These are phyloP conservation scores for Mucor saturninus DNA, from an alignment of 371 early-diverging fungal genomes.

Conservation along the genomic window DNA sequence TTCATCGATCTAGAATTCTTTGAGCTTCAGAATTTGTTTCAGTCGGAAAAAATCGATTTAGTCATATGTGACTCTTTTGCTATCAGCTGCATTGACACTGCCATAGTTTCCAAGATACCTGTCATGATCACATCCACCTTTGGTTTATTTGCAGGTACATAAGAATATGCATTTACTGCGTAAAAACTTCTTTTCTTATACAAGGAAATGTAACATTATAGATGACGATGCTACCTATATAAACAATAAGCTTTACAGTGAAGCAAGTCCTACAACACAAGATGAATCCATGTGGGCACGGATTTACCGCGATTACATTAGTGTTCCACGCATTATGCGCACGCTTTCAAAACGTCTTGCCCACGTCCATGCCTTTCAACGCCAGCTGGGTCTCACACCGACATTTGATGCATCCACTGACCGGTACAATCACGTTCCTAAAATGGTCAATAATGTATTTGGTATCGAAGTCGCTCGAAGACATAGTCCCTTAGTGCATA, in stretches of 20 bases:
- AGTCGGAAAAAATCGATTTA: background rate
- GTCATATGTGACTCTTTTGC: conserved; percentile 18
- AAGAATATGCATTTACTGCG: no score
- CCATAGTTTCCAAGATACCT: conserved; percentile 8
- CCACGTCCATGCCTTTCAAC: background rate
- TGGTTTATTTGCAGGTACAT: conserved; percentile 7
- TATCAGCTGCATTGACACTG: conserved; percentile 9
- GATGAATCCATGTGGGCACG: conserved; percentile 5
- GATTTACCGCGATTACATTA: conserved; percentile 7
- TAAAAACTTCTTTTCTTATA: no score
- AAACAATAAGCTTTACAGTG: conserved; percentile 16
- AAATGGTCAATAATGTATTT: conserved; percentile 29
- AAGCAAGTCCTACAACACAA: conserved; percentile 16
- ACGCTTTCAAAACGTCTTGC: conserved; percentile 1
- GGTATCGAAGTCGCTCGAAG: conserved; percentile 34
- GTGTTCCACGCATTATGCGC: conserved; percentile 3
- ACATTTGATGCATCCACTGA: background rate
- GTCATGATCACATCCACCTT: conserved; percentile 14
- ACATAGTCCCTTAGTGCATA: conserved; percentile 30
- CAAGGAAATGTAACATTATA: background rate
- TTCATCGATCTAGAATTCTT: conserved; percentile 5
- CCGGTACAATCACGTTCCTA: conserved; percentile 11
- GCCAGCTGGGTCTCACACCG: background rate
- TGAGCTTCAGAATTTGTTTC: background rate
- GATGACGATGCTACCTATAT: conserved; percentile 31